Evolutionary conservation across 78 protist genomes (phyloP), one percentile per base, ranked within the genome.

Genomic region (Dictyostelium capitatum): DNA sequence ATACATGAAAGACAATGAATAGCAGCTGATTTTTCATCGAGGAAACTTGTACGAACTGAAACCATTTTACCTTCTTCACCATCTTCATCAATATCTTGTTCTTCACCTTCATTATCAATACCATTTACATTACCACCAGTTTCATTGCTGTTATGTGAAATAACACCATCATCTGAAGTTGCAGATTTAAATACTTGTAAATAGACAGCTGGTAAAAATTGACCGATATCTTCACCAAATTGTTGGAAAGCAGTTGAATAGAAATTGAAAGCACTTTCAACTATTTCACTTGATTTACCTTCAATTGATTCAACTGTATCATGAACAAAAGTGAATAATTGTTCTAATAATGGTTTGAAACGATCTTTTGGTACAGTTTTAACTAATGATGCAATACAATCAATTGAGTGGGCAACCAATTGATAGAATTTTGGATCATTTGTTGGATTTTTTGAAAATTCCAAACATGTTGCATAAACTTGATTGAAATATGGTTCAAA

Each of bases 81-180:
- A 10, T 89, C 82, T 11, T 59, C 83, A 7, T 90, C 80, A 51
- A 43, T 65, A 15, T 53, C 74, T 56, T 79, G 59, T 2, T 75
- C 83, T n/a, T 89, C 94, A 67, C 75, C 75, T 10, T 90, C 95
- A 8, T 83, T 90, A 37, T 82, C 89, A 57, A 90, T 80, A 65
- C 89, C 85, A 7, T 30, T 48, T 25, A 82, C 59, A 9, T 47
- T 50, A 37, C 43, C 43, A 37, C 43, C 43, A 3, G 43, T 12
- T n/a, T 32, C 64, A 2, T 20, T 43, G 43, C 2, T 37, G 2
- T 37, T 37, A 28, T 47, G 37, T 20, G 28, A 73, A 12, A 20
- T 15, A 20, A 90, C 53, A 37, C 87, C 95, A 28, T 90, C 89
- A 46, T 90, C 82, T 7, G 83, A 72, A 2, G 57, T 51, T 1